Evolutionary conservation across 2,329 filamentous ascomycete species (phyloP).

Genomic region (Helminthosporium solani): DNA sequence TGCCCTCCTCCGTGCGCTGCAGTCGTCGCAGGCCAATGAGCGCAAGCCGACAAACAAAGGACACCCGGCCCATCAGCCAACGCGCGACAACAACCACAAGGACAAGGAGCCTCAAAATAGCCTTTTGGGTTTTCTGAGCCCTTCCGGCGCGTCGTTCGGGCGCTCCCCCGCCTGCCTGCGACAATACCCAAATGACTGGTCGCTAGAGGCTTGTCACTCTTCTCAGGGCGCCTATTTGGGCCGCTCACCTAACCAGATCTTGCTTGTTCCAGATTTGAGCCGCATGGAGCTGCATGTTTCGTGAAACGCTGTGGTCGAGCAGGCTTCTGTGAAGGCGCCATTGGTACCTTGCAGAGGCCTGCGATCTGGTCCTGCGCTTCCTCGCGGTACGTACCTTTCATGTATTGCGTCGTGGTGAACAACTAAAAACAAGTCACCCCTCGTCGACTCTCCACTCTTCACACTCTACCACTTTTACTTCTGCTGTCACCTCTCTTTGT

Average conservation of each 20-base stretch:
- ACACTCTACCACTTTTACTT: constrained; percentile 17
- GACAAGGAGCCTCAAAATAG: constrained; percentile 31
- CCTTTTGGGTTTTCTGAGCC: constrained; percentile 19
- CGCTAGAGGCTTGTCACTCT: constrained; percentile 34
- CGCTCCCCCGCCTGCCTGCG: constrained; percentile 37
- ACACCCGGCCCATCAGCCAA: constrained; percentile 31
- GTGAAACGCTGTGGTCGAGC: constrained; percentile 45
- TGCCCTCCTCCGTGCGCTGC: constrained; percentile 24
- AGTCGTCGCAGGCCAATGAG: constrained; percentile 30
- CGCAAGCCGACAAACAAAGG: constrained; percentile 42
- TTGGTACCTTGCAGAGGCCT: constrained; percentile 39
- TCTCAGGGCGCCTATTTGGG: constrained; percentile 42
- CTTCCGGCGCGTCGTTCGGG: constrained; percentile 38
- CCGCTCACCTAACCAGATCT: constrained; percentile 34
- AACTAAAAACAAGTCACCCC: constrained; percentile 17
- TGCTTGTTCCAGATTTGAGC: constrained; percentile 45
- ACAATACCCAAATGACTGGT: constrained; percentile 43
- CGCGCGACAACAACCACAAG: constrained; percentile 34
- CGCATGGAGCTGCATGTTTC: constrained; percentile 44
- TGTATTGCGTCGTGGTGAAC: constrained; percentile 25
- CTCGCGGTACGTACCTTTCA: constrained; percentile 44
- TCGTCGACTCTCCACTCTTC: constrained; percentile 11
- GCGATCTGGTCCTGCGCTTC: constrained; percentile 40
- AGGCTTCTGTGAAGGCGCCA: constrained; percentile 41
- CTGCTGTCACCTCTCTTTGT: constrained; percentile 30